Evolutionary conservation across 23 red algal genomes (phyloP), one percentile per base, ranked within the genome.

Genomic region (Gracilaria caudata): DNA sequence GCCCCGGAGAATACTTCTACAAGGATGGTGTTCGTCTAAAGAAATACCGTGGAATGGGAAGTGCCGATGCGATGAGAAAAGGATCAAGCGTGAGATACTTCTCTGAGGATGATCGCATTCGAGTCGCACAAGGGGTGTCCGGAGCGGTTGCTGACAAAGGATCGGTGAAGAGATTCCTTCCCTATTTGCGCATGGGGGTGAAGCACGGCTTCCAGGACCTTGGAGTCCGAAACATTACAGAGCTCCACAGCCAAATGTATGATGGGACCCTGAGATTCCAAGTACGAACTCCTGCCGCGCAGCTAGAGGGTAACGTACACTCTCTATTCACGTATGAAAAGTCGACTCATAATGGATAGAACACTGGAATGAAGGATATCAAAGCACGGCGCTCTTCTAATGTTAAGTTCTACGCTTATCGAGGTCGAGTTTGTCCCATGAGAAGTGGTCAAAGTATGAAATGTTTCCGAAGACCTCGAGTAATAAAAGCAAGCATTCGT

Each of bases 41-140:
- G 79, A 95, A 96, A 89, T 99, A 99, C 44, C 87, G 97, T 45
- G 97, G 97, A 29, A 99, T 99, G 97, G 97, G 97, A 37, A 87
- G 78, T 17, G 64, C 85, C 19, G 97, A 95, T 72, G 97, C 97
- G 8, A 99, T 99, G 97, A 95, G 93, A 51, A 93, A 95, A 78
- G 97, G 97, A 26, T 93, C 87, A 29, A 91, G 93, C 19, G 83
- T 94, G 80, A 87, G 97, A 38, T 99, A 99, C 73, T 99, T 95
- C 47, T 88, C 87, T 19, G 90, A 93, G 68, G 91, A 95, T 64
- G 94, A 99, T 64, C 84, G 91, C 17, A 89, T 99, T 68, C 88
- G 89, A 34, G 97, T 99, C 29, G 92, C 97, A 61, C 97, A 99
- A 76, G 97, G 97, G 19, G 97, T 99, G 12, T 95, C 90, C 71